Percentiles rank a stretch among this genome's conserved stretches.
These are phyloP conservation scores for Tolypocladium inflatum DNA, from an alignment of 2,329 filamentous ascomycete genomes.

Conservation along the genomic window DNA sequence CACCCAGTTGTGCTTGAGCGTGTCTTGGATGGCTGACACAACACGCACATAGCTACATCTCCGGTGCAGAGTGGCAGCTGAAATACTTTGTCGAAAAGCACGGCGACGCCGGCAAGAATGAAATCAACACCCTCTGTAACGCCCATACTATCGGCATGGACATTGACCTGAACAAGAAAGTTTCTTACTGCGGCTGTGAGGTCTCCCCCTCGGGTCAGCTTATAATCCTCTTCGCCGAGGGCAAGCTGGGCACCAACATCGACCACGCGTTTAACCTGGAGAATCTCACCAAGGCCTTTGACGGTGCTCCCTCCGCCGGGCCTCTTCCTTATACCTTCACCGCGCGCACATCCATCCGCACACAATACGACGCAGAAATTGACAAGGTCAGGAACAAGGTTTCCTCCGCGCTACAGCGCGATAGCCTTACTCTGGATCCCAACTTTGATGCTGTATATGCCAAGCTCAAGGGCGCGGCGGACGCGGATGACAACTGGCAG, in stretches of 20 bases:
- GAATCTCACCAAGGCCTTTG: conserved; percentile 34
- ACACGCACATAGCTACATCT: conserved; percentile 29
- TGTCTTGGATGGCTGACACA: neutral
- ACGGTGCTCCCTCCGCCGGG: conserved; percentile 26
- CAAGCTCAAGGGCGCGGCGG: conserved; percentile 22
- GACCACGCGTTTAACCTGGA: conserved; percentile 23
- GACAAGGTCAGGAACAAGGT: conserved; percentile 26
- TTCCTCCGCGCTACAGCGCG: conserved; percentile 26
- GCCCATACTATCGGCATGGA: conserved; percentile 36
- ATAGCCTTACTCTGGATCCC: conserved; percentile 32
- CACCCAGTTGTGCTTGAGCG: no score
- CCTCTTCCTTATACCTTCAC: conserved; percentile 28
- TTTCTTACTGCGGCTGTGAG: conserved; percentile 34
- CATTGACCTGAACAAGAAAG: conserved; percentile 30
- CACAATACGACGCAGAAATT: conserved; percentile 32
- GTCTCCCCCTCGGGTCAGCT: conserved; percentile 34
- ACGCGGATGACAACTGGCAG: conserved; percentile 28
- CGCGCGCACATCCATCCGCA: conserved; percentile 30
- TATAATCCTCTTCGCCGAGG: conserved; percentile 34
- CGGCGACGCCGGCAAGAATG: conserved; percentile 28
- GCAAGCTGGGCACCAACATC: conserved; percentile 35
- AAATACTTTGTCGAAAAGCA: conserved; percentile 26
- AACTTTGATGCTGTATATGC: conserved; percentile 35
- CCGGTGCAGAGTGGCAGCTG: conserved; percentile 29
- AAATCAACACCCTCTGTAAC: conserved; percentile 37